phyloP scores from a whole-genome alignment of 1,284 basidiomycete species.

The Moesziomyces globuligerus region DNA sequence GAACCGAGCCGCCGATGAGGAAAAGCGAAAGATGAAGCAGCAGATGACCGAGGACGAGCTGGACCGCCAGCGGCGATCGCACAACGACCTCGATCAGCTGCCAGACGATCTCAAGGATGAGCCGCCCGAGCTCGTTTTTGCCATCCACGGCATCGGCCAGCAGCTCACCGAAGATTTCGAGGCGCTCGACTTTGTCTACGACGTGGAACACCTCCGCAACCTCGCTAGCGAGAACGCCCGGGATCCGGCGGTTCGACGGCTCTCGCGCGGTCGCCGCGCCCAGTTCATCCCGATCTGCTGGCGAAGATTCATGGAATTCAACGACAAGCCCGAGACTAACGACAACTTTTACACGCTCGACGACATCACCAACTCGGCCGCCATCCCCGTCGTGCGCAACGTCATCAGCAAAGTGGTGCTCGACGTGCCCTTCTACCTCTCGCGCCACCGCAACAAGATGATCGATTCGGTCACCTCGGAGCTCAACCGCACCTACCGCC shows the following conservation, averaged over 20 bases:
- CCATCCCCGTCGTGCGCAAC: constrained; percentile 54
- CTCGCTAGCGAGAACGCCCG: constrained; percentile 42
- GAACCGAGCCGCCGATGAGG: constrained; percentile 47
- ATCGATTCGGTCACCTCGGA: constrained; percentile 69
- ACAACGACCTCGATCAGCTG: constrained; percentile 19
- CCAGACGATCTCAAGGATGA: constrained; percentile 53
- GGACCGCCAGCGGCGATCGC: constrained; percentile 24
- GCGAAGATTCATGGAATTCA: constrained; percentile 69
- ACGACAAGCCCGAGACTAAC: constrained; percentile 62
- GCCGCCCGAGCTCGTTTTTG: constrained; percentile 58
- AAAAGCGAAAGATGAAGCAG: constrained; percentile 51
- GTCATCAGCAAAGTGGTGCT: constrained; percentile 68
- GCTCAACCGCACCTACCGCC: constrained; percentile 69
- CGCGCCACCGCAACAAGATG: constrained; percentile 69
- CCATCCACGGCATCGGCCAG: constrained; percentile 62
- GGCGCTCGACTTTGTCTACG: constrained; percentile 60
- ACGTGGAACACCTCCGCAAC: constrained; percentile 55
- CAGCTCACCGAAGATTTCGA: constrained; percentile 56
- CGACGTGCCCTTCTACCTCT: constrained; percentile 69
- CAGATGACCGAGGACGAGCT: constrained; percentile 49
- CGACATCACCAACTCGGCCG: constrained; percentile 61
- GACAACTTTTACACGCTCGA: constrained; percentile 69
- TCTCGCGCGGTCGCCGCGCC: constrained; percentile 66
- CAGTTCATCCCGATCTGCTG: constrained; percentile 73
- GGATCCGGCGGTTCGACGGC: constrained; percentile 37